Base-by-base conservation (phyloP, 176 grass and related monocot genomes). In the Chloris gayana region DNA sequence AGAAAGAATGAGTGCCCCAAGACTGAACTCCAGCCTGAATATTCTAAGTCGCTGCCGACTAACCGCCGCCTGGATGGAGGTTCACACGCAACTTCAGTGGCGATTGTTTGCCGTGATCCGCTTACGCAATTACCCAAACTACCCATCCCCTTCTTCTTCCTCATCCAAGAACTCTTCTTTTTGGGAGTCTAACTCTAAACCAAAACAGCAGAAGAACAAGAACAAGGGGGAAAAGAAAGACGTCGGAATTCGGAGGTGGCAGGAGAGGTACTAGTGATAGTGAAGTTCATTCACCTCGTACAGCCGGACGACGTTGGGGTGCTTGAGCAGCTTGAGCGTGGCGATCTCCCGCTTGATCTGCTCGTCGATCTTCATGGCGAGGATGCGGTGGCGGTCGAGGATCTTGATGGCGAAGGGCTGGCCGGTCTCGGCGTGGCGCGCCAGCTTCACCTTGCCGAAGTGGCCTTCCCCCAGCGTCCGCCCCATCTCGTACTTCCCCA, bases 261-360 rank as follows among this genome's bases (percentile, higher is more conserved):
- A n/a, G 79, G 45, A 24, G 44, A 79, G 56, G 29, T 11, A 22
- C 9, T 0, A n/a, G 37, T 12, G 41, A 12, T 4, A 39, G 2
- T 3, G 45, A 33, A 27, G 9, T 89, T 37, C 35, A 37, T 44
- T 61, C 4, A 61, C 58, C 93, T 95, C 93, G 84, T 88, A 73
- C 9, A 95, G 81, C 0, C 90, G 79, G 74, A 97, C 93, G 83
- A 97, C 88, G 64, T 97, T 88, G 49, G 93, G 90, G 39, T 97
- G 93, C 77, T 75, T 90, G 70, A 97, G 82, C 79, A 93, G 90
- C 85, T 97, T 93, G 33, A 97, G 64, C 76, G 93, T 93, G 13
- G 85, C 80, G 25, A 97, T 97, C 82, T 97, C 93, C 72, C 85
- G 84, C 83, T 93, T 93, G 69, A 97, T 88, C 93, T 96, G 96